phyloP scores from a whole-genome alignment of 306 rosid genomes.

The Pyrus pyrifolia region DNA sequence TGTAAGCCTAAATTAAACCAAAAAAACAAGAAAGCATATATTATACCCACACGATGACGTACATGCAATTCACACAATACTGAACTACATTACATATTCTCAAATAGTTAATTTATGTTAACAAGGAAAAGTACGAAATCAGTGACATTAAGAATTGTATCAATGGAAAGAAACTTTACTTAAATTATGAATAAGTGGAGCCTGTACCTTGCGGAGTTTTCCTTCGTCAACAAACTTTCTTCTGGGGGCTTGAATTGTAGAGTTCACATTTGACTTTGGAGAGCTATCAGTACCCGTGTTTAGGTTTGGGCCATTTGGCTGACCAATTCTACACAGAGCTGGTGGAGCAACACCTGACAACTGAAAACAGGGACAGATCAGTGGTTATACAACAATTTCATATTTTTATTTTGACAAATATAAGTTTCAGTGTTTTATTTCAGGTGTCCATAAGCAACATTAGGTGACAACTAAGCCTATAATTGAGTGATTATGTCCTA shows the following conservation, averaged over 20 bases:
- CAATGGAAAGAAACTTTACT: constrained; percentile 7
- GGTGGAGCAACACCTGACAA: constrained; percentile 84
- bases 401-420: neutral
- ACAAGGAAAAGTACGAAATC: neutral
- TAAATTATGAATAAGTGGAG: neutral
- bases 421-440: neutral
- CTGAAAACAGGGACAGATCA: constrained; percentile 44
- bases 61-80: neutral
- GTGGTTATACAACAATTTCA: neutral
- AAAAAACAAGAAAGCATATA: neutral
- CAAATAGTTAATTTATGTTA: neutral
- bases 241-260: constrained; percentile 91
- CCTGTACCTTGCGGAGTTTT: constrained; percentile 77
- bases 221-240: constrained; percentile 97
- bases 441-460: neutral
- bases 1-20: neutral
- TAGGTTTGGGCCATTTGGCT: constrained; percentile 62
- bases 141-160: neutral
- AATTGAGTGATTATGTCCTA: neutral
- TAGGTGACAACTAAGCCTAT: neutral
- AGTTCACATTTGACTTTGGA: constrained; percentile 72
- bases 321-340: constrained; percentile 69
- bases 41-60: neutral
- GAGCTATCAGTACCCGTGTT: constrained; percentile 58
- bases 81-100: neutral